These are phyloP conservation scores for Erythrobasidium yunnanense DNA, from an alignment of 768 basidiomycete genomes.

Conservation along the genomic window DNA sequence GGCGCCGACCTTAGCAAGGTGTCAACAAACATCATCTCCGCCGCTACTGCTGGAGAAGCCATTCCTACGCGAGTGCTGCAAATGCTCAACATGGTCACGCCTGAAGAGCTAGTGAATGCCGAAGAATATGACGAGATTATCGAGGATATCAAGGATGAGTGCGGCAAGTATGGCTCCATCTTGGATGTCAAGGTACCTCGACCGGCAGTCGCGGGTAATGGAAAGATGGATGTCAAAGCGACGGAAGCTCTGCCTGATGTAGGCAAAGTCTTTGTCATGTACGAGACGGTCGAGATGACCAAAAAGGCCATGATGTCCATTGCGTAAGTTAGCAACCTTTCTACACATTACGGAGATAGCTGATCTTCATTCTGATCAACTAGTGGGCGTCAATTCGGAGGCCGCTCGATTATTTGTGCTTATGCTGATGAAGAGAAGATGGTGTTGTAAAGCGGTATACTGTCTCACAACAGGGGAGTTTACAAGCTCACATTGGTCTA, in stretches of 20 bases:
- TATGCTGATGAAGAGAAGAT: conserved; percentile 27
- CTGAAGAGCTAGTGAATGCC: conserved; percentile 82
- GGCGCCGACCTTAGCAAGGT: conserved; percentile 31
- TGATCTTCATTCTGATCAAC: neutral
- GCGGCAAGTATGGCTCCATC: conserved; percentile 60
- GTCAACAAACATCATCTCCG: conserved; percentile 38
- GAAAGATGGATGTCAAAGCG: conserved; percentile 52
- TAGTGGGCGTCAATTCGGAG: conserved; percentile 42
- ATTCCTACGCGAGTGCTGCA: conserved; percentile 64
- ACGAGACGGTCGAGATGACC: conserved; percentile 53
- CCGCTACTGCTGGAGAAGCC: conserved; percentile 32
- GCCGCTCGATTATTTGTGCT: conserved; percentile 29
- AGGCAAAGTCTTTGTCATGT: conserved; percentile 92
- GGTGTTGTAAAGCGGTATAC: too few relatives aligned
- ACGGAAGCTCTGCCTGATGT: conserved; percentile 70
- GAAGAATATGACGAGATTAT: conserved; percentile 86
- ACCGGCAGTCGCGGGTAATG: conserved; percentile 74
- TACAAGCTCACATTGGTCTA: too few relatives aligned
- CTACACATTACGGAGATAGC: neutral
- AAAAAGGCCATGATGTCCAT: conserved; percentile 66
- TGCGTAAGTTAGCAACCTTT: conserved; percentile 51
- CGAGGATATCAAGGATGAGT: conserved; percentile 89
- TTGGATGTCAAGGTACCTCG: conserved; percentile 80
- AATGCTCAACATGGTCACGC: conserved; percentile 96
- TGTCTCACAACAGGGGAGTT: too few relatives aligned